Evolutionary conservation across 768 basidiomycete species (phyloP), one percentile per base, ranked within the genome.

Genomic region (Tylopilus felleus): DNA sequence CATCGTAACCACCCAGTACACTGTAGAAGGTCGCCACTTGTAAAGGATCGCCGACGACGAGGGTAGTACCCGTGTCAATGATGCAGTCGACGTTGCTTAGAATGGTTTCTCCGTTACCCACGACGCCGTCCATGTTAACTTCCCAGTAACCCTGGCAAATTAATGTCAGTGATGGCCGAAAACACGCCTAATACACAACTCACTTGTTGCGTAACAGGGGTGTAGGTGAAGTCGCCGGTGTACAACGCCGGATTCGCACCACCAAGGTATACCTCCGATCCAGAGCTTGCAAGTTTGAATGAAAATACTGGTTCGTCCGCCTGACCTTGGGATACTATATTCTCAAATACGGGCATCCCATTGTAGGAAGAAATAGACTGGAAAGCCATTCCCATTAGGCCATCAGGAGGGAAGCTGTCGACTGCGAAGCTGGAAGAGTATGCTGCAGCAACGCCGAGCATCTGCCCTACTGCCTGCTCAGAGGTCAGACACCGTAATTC

Each of bases 231-330:
- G 6, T 50, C 45, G 8, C 81, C 81, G 5, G 70, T 75, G 66
- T 77, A 82, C 51, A 75, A 65, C 1, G 60, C 54, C 3, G 53
- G 43, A 63, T 86, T 73, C 10, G 68, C 67, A 43, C 83, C 83
- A 39, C 83, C 83, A 22, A 86, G 56, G 60, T 73, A 77, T 16
- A 85, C 69, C 65, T 80, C 78, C 2, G 75, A 70, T 5, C 73
- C 74, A 14, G 60, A 50, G 8, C 60, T 21, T 13, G 78, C 63
- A 8, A 83, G 65, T 61, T 79, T 80, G 63, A 84, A 77, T 12
- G 75, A 72, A 60, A 83, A 81, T 45, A 69, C 67, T 22, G 74
- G 50, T 6, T 67, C 54, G 9, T 68, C 57, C 2, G 65, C 59
- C 50, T 64, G 49, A 5, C 65, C 67, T 47, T 82, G 69, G 1